phyloP scores from a whole-genome alignment of 1,284 basidiomycete genomes.

The Fistulinella cinereoalba region DNA sequence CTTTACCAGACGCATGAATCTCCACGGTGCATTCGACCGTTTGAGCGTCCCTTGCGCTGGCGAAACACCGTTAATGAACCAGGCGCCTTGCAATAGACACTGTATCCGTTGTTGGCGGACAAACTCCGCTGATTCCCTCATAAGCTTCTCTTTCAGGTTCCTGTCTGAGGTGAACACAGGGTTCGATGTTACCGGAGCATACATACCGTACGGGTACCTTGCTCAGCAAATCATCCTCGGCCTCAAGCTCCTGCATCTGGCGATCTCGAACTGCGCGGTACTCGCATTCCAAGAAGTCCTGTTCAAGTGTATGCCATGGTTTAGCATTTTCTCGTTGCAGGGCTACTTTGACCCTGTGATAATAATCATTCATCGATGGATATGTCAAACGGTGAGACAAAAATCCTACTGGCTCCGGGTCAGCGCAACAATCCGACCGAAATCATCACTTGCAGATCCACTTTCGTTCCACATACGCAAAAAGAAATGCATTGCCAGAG shows the following conservation, averaged over 20 bases:
- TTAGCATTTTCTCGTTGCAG: conserved; percentile 74
- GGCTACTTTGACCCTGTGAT: conserved; percentile 68
- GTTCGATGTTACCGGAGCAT: conserved; percentile 2
- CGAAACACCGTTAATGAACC: conserved; percentile 80
- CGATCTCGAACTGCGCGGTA: conserved; percentile 87
- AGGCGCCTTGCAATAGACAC: conserved; percentile 85
- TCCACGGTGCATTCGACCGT: conserved; percentile 64
- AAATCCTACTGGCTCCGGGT: conserved; percentile 80
- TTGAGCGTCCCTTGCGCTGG: conserved; percentile 46
- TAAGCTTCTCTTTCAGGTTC: conserved; percentile 82
- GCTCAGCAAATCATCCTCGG: conserved; percentile 86
- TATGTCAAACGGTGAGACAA: conserved; percentile 3
- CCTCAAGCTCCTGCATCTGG: conserved; percentile 92
- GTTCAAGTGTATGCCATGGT: conserved; percentile 83
- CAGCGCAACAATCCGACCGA: conserved; percentile 77
- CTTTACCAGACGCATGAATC: conserved; percentile 73
- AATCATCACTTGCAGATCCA: conserved; percentile 77
- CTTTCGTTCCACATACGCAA: conserved; percentile 95
- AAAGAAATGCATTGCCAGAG: conserved; percentile 85
- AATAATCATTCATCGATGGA: conserved; percentile 4
- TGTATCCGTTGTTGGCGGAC: conserved; percentile 88
- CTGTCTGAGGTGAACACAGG: conserved; percentile 38
- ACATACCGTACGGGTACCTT: conserved; percentile 81
- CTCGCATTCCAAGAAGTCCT: conserved; percentile 82
- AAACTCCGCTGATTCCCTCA: conserved; percentile 91